Evolutionary conservation across 768 basidiomycete genomes (phyloP).

Genomic region (Dentipellis fragilis): DNA sequence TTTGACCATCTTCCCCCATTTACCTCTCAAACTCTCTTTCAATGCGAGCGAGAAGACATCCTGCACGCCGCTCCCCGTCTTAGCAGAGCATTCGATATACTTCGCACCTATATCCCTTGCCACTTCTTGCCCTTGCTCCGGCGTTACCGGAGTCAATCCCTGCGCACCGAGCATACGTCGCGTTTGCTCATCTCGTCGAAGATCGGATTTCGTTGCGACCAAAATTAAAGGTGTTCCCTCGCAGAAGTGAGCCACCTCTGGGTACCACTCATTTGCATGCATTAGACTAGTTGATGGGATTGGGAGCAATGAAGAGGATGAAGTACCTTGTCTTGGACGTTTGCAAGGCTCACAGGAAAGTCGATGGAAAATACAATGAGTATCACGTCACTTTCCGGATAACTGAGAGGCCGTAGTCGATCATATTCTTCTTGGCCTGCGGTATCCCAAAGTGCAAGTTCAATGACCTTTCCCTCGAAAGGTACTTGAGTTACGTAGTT

Average conservation of each 20-base stretch:
- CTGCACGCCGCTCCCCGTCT: constrained; percentile 76
- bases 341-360: constrained; percentile 83
- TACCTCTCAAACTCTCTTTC: constrained; percentile 77
- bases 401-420: constrained; percentile 74
- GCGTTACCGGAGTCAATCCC: constrained; percentile 69
- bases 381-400: constrained; percentile 84
- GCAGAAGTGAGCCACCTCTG: constrained; percentile 90
- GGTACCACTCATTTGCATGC: constrained; percentile 65
- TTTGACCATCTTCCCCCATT: constrained; percentile 65
- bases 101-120: constrained; percentile 90
- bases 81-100: constrained; percentile 92
- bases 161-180: constrained; percentile 83
- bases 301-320: constrained; percentile 3
- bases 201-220: constrained; percentile 89
- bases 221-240: constrained; percentile 82
- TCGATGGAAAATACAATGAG: constrained; percentile 92
- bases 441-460: constrained; percentile 97
- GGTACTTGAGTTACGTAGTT: constrained; percentile 85
- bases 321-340: constrained; percentile 80
- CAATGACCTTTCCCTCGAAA: constrained; percentile 82
- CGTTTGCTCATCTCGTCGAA: constrained; percentile 81
- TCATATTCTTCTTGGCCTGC: constrained; percentile 98
- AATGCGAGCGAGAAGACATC: constrained; percentile 89
- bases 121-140: constrained; percentile 75
- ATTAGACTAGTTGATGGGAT: constrained; percentile 4